phyloP scores from a whole-genome alignment of 192 early-diverging fungal genomes.

The Backusella morwellensis region DNA sequence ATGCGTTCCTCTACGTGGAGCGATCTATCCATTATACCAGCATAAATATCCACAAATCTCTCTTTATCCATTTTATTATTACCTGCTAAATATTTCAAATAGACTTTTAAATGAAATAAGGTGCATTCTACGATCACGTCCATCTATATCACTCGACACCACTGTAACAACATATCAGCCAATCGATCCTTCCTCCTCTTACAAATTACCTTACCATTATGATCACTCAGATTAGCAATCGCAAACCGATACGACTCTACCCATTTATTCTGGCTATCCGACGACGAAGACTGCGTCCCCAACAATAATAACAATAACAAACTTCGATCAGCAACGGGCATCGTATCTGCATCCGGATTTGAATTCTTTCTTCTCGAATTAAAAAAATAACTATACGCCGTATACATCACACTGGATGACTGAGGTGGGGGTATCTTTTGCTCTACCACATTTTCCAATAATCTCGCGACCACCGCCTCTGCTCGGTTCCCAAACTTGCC shows the following conservation, averaged over 20 bases:
- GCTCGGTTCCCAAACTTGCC: slow-evolving; percentile 59
- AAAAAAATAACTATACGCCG: slow-evolving; percentile 69
- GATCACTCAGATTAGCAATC: slow-evolving; percentile 24
- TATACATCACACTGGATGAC: slow-evolving; percentile 58
- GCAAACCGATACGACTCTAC: slow-evolving; percentile 17
- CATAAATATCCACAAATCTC: background rate
- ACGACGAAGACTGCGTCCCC: slow-evolving; percentile 12
- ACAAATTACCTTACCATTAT: slow-evolving; percentile 18
- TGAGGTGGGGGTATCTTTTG: slow-evolving; percentile 44
- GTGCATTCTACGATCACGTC: slow-evolving; percentile 3
- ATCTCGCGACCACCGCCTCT: slow-evolving; percentile 49
- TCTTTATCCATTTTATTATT: background rate
- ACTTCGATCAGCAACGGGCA: slow-evolving; percentile 63
- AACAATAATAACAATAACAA: slow-evolving; percentile 60
- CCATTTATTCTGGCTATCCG: slow-evolving; percentile 6
- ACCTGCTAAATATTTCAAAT: slow-evolving; percentile 35
- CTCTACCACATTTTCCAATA: slow-evolving; percentile 53
- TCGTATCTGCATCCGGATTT: slow-evolving; percentile 39
- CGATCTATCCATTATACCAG: slow-evolving; percentile 20
- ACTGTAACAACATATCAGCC: background rate
- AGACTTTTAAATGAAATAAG: slow-evolving; percentile 33
- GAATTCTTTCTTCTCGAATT: slow-evolving; percentile 39
- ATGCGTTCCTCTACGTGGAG: slow-evolving; percentile 56
- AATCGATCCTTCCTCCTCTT: background rate
- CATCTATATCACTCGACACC: slow-evolving; percentile 17